Base-by-base conservation (phyloP, 306 rosid species). In the Hylodesmum podocarpum region DNA sequence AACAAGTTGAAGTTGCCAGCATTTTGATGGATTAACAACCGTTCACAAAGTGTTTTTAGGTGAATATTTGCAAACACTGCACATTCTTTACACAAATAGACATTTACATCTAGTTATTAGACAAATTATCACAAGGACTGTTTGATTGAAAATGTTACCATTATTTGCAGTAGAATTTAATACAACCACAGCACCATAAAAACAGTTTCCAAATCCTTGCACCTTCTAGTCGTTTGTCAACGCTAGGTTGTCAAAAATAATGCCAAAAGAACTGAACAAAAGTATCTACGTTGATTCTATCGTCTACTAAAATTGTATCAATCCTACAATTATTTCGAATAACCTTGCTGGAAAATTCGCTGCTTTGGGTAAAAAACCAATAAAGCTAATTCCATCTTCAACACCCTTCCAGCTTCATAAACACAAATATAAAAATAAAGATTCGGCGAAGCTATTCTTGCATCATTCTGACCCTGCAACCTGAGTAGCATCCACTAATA, bases 401-500 rank as follows among this genome's bases (percentile, higher is more conserved):
- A 47, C 67, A 39, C 37, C 72, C 73, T 49, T 61, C 68, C 47
- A 4, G 67, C 70, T 59, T 62, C 76, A 65, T 44, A 46, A 46
- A 37, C 28, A 43, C 76, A 73, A 71, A 57, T 76, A 82, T 76
- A 80, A 39, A 76, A 66, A 70, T 22, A 50, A 61, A 82, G 11
- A 13, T 54, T 68, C 70, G 53, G 4, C 59, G 64, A 31, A 50
- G 87, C 71, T 53, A 51, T 71, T 79, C 83, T 73, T 81, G 28
- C 72, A 44, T 75, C 76, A 75, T 77, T 87, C 82, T 74, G 79
- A 83, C 66, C 73, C 43, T 31, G 43, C 69, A 76, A 79, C 73
- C 72, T 25, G 65, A 29, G 80, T 28, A 66, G 47, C 68, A 82
- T 75, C 85, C 84, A 63, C 61, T 61, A 86, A 92, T 90, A 68